phyloP scores from a whole-genome alignment of 2,329 filamentous ascomycete genomes.

The Pseudopithomyces chartarum region DNA sequence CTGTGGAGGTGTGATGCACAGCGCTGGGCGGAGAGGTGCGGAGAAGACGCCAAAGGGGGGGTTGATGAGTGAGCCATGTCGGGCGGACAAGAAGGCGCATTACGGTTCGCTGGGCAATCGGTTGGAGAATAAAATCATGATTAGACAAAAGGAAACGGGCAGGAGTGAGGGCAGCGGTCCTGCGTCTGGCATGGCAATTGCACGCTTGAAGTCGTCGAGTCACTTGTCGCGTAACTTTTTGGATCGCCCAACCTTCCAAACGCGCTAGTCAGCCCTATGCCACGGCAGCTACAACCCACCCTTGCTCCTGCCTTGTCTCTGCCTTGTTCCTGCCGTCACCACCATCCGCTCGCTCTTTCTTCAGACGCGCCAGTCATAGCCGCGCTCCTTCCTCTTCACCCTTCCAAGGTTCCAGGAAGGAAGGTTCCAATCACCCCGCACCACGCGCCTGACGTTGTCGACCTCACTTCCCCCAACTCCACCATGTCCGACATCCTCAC shows the following conservation, averaged over 20 bases:
- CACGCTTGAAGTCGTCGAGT: neutral
- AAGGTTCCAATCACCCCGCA: neutral
- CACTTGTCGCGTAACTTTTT: slow-evolving; percentile 25
- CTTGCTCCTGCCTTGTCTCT: neutral
- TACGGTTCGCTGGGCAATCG: slow-evolving; percentile 16
- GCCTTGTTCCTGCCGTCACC: neutral
- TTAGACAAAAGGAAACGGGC: slow-evolving; percentile 19
- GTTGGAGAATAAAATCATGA: slow-evolving; percentile 23
- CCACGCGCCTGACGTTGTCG: neutral
- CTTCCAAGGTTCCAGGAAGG: neutral
- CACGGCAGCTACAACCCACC: neutral
- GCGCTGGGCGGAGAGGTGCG: slow-evolving; percentile 24
- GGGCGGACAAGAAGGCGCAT: slow-evolving; percentile 34
- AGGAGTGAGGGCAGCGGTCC: neutral
- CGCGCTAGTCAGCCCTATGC: slow-evolving; percentile 25
- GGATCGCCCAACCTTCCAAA: slow-evolving; percentile 14
- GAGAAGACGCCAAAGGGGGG: slow-evolving; percentile 26
- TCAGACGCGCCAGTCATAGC: neutral
- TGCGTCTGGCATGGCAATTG: neutral
- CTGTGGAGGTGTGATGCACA: slow-evolving; percentile 31
- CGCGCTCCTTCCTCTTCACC: neutral
- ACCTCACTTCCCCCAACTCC: neutral
- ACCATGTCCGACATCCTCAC: slow-evolving; percentile 77
- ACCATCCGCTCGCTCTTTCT: neutral
- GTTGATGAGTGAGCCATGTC: slow-evolving; percentile 24